Evolutionary conservation across 1,139 yeast genomes (phyloP), one percentile per base, ranked within the genome.

Genomic region (Saccharomyces hybrid): DNA sequence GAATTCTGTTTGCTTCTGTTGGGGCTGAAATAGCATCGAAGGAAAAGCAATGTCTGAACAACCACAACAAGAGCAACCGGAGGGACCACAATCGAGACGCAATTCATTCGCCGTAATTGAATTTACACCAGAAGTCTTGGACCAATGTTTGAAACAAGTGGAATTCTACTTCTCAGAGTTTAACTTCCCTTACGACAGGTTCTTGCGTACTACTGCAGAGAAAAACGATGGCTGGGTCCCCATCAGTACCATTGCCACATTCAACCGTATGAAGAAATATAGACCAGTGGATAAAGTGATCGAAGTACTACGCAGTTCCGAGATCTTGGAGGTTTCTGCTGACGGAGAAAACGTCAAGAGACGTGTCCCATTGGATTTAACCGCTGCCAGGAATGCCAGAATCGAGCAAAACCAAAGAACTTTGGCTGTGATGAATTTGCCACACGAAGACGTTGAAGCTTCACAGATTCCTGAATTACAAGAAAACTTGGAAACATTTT

Each of bases 171-270:
- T 93, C 73, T 86, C 96, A 46, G 98, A 93, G 73, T 82, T 88
- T 62, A 93, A 93, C 73, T 80, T 91, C 65, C 95, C 95, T 65
- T 84, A 85, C 60, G 99, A 93, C 75, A 87, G 85, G 73, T 93
- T 90, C 65, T 78, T 93, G 67, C 90, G 87, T 83, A 84, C 87
- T 59, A 84, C 88, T 42, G 85, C 91, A 62, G 90, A 86, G 70
- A 85, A 95, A 63, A 89, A 89, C 69, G 89, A 88, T 59, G 97
- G 97, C 38, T 93, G 97, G 97, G 96, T 93, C 50, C 95, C 95
- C 63, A 86, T 93, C 67, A 81, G 86, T 63, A 86, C 95, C 54
- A 84, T 93, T 68, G 89, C 95, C 60, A 85, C 90, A 42, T 93
- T 93, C 72, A 86, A 90, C 67, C 84, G 99, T 73, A 93, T 93